A percentile compares a stretch with the other conserved stretches of the same genome.
phyloP scores from a whole-genome alignment of 768 basidiomycete species.

The Phanerochaete carnosa region DNA sequence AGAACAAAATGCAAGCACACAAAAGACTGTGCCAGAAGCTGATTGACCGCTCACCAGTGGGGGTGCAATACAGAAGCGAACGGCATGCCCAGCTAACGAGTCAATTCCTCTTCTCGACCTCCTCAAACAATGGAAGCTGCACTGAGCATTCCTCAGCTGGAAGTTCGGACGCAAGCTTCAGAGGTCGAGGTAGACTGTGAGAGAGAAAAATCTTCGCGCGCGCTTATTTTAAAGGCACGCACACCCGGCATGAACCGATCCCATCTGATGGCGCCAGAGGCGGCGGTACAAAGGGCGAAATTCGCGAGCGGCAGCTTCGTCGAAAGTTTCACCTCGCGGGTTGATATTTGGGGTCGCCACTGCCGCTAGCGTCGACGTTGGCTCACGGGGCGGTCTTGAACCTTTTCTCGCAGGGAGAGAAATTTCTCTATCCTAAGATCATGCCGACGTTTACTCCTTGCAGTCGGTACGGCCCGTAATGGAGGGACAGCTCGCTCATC shows the following conservation, averaged over 20 bases:
- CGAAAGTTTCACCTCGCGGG: constrained; percentile 73
- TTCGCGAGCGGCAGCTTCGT: constrained; percentile 21
- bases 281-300: constrained; percentile 9
- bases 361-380: constrained; percentile 16
- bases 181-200: constrained; percentile 42
- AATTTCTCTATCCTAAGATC: constrained; percentile 66
- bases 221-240: constrained; percentile 20
- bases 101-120: constrained; percentile 47
- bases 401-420: constrained; percentile 53
- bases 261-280: constrained; percentile 34
- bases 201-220: constrained; percentile 26
- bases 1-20: no score
- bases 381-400: constrained; percentile 52
- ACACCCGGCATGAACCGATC: constrained; percentile 9
- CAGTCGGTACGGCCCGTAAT: constrained; percentile 64
- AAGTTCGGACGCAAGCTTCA: constrained; percentile 30
- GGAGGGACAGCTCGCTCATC: constrained; percentile 23
- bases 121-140: constrained; percentile 18
- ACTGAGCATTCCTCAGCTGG: constrained; percentile 12
- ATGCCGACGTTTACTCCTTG: constrained; percentile 34
- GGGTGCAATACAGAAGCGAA: constrained; percentile 36
- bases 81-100: constrained; percentile 71
- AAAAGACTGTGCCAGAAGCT: constrained; percentile 52
- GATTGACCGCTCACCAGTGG: constrained; percentile 65
- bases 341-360: constrained; percentile 68